Conservation (phyloP, 768 basidiomycete genomes). For the Rhizopogon roseolus region DNA sequence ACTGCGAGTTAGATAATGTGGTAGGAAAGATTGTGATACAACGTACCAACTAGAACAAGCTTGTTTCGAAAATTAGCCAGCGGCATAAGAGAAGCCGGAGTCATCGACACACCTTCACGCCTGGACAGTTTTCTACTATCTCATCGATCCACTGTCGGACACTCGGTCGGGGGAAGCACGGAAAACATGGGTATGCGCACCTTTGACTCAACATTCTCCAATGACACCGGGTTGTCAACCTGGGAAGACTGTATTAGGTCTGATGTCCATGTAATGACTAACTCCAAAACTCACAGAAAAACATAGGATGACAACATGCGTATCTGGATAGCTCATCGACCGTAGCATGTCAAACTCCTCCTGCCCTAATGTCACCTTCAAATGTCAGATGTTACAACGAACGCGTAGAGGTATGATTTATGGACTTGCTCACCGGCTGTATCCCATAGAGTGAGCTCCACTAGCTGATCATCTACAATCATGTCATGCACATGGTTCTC, state of each 20-base stretch:
- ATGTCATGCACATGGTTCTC: slow-evolving; percentile 96
- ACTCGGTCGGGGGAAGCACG: neutral
- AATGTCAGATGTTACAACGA: slow-evolving; percentile 23
- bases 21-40: neutral
- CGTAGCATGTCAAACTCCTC: slow-evolving; percentile 94
- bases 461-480: slow-evolving; percentile 77
- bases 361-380: slow-evolving; percentile 58
- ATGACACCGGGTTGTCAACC: slow-evolving; percentile 92
- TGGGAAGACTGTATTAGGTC: slow-evolving; percentile 19
- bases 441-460: slow-evolving; percentile 95
- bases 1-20: neutral
- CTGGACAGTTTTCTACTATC: slow-evolving; percentile 88
- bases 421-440: slow-evolving; percentile 68
- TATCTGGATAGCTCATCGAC: slow-evolving; percentile 95
- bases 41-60: slow-evolving; percentile 87
- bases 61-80: slow-evolving; percentile 22
- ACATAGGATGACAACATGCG: slow-evolving; percentile 93
- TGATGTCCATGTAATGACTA: neutral
- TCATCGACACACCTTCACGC: slow-evolving; percentile 69
- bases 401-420: neutral
- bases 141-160: slow-evolving; percentile 85
- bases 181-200: slow-evolving; percentile 31
- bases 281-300: slow-evolving; percentile 66
- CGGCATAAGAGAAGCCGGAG: slow-evolving; percentile 3
- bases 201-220: slow-evolving; percentile 96